Conservation (phyloP, 202 grass and related monocot genomes). For the Hordeum pubiflorum region DNA sequence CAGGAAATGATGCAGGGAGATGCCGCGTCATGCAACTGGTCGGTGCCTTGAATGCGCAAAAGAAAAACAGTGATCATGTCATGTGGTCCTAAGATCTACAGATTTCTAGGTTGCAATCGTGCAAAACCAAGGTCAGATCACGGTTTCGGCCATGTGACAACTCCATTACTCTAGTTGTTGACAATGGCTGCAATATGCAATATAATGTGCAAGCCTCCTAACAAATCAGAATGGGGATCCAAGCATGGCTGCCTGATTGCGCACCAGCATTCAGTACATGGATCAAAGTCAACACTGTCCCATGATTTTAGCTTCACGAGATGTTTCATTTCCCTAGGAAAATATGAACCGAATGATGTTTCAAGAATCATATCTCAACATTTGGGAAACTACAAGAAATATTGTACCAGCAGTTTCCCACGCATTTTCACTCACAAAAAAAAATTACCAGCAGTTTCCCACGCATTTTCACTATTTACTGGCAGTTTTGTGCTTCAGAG, state of each 20-base stretch:
- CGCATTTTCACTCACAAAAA: neutral
- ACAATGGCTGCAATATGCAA: slow-evolving; percentile 9
- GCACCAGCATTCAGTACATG: neutral
- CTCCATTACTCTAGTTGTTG: slow-evolving; percentile 30
- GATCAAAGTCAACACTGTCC: neutral
- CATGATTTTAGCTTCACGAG: neutral
- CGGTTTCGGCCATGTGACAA: slow-evolving; percentile 12
- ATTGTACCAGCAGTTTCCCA: too few relatives aligned
- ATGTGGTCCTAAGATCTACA: slow-evolving; percentile 34
- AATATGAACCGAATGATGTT: neutral
- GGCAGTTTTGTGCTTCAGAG: neutral
- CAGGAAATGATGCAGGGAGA: slow-evolving; percentile 9
- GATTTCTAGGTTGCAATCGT: slow-evolving; percentile 21
- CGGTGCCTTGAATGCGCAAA: neutral
- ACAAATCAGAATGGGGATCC: slow-evolving; percentile 15
- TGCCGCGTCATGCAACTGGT: slow-evolving; percentile 14
- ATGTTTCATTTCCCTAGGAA: neutral
- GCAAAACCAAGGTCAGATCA: slow-evolving; percentile 10
- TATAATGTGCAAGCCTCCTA: slow-evolving; percentile 29
- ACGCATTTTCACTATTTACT: neutral
- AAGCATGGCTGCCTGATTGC: neutral
- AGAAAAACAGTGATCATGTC: neutral
- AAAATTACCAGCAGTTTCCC: too few relatives aligned
- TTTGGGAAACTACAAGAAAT: too few relatives aligned
- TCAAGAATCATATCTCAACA: neutral